These are phyloP conservation scores for Phytophthora capsici DNA, from an alignment of 352 stramenopile species.

Conservation along the genomic window DNA sequence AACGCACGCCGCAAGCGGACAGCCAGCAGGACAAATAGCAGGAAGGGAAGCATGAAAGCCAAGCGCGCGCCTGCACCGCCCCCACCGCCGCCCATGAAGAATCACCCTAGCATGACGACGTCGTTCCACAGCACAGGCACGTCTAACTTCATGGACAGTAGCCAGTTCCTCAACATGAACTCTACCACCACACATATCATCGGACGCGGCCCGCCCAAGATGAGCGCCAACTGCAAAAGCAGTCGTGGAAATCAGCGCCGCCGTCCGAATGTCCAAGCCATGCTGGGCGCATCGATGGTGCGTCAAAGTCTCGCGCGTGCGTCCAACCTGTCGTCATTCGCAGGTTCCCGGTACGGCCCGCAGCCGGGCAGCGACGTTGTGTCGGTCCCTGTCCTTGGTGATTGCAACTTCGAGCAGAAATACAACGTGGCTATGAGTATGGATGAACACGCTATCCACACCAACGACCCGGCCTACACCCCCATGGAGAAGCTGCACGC, in stretches of 20 bases:
- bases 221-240: slow-evolving; percentile 44
- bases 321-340: slow-evolving; percentile 49
- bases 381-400: slow-evolving; percentile 70
- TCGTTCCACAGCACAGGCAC: slow-evolving; percentile 40
- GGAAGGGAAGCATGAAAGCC: slow-evolving; percentile 24
- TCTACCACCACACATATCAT: slow-evolving; percentile 42
- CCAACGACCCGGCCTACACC: slow-evolving; percentile 35
- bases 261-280: slow-evolving; percentile 66
- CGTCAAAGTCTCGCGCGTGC: slow-evolving; percentile 53
- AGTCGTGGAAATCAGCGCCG: slow-evolving; percentile 38
- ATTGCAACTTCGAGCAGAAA: slow-evolving; percentile 73
- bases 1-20: slow-evolving; percentile 17
- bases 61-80: slow-evolving; percentile 25
- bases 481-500: slow-evolving; percentile 70
- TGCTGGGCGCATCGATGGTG: slow-evolving; percentile 73
- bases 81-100: slow-evolving; percentile 6
- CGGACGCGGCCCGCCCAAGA: slow-evolving; percentile 19
- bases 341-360: slow-evolving; percentile 55
- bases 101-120: slow-evolving; percentile 10
- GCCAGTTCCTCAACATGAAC: slow-evolving; percentile 57
- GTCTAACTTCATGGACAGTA: slow-evolving; percentile 69
- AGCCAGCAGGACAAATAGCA: slow-evolving; percentile 2
- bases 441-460: slow-evolving; percentile 37
- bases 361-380: slow-evolving; percentile 56
- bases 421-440: slow-evolving; percentile 73